Base-by-base conservation (phyloP, 768 basidiomycete genomes). In the Pluteus cervinus region DNA sequence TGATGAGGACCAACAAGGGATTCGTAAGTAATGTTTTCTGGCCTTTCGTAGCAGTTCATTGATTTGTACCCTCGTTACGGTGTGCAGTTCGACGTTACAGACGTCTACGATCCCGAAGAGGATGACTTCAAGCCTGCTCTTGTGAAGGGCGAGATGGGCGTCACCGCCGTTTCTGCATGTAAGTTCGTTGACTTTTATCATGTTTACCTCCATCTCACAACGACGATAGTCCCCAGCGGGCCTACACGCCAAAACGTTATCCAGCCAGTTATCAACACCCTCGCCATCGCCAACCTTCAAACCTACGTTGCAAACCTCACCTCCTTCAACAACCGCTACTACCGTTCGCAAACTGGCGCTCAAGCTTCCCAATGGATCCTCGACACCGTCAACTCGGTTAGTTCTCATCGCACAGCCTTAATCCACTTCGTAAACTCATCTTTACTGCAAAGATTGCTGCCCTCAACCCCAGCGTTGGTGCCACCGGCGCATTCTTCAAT, bases 251-350 rank as follows among this genome's bases (percentile, higher is more conserved):
- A 60, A 29, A 40, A 46, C 22, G 42, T 37, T 4, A 45, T 62
- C 12, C 52, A 34, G 7, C 48, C 59, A 5, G 52, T 63, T 30
- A 50, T 60, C 24, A 34, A 32, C 7, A 52, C 50, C 11, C 37
- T 62, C 16, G 61, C 61, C 18, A 55, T 49, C 1, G 20, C 58
- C 9, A 62, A 60, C 37, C 63, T 63, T 57, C 52, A 64, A 32
- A 34, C 52, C 5, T 56, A 63, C 42, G 55, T 68, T 35, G 47
- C 45, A 6, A 49, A 48, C 14, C 49, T 68, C 16, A 63, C 66
- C 2, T 47, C 59, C 9, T 68, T 68, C 55, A 63, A 65, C 49
- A 68, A 66, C 41, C 60, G 65, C n/a, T 67, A 68, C 50, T 69
- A 70, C 48, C 58, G 48, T 20, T 55, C 66, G 4, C 39, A 55